Evolutionary conservation across 2,329 filamentous ascomycete species (phyloP).

Genomic region (Waltergamsia citrina): DNA sequence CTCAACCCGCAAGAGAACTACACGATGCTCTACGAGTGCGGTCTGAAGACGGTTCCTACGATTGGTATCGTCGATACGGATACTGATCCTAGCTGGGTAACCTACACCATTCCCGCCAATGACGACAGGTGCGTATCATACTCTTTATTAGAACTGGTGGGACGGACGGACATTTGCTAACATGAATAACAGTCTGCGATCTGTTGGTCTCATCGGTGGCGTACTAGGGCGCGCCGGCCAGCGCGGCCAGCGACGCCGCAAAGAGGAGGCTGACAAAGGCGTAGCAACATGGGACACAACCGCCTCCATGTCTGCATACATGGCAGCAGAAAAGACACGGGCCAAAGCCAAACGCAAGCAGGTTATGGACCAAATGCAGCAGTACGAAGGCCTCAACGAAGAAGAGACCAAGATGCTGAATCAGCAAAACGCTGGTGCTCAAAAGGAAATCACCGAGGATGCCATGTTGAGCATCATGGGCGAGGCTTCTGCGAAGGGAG

Average conservation of each 20-base stretch:
- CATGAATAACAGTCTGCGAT: conserved; percentile 83
- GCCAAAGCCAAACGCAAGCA: conserved; percentile 21
- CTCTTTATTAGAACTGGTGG: too few relatives aligned
- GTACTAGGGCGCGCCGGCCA: conserved; percentile 79
- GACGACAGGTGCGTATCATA: conserved; percentile 70
- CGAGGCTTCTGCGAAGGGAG: conserved; percentile 6
- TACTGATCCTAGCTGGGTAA: conserved; percentile 85
- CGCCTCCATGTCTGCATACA: conserved; percentile 28
- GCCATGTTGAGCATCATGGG: conserved; percentile 23
- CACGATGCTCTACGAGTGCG: conserved; percentile 83
- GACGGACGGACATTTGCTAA: too few relatives aligned
- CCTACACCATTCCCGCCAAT: conserved; percentile 93
- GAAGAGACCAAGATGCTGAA: conserved; percentile 21
- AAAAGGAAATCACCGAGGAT: conserved; percentile 15
- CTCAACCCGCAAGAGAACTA: conserved; percentile 92
- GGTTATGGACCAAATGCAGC: conserved; percentile 25
- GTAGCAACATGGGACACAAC: conserved; percentile 52
- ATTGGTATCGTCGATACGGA: conserved; percentile 95
- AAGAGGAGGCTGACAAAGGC: conserved; percentile 52
- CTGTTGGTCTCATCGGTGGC: conserved; percentile 72
- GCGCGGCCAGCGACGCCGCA: conserved; percentile 59
- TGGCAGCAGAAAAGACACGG: conserved; percentile 19
- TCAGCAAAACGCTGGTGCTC: background rate
- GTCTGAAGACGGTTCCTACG: conserved; percentile 77
- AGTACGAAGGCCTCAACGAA: conserved; percentile 24